Evolutionary conservation across 2,329 filamentous ascomycete species (phyloP).

Genomic region (Claviceps citrina): DNA sequence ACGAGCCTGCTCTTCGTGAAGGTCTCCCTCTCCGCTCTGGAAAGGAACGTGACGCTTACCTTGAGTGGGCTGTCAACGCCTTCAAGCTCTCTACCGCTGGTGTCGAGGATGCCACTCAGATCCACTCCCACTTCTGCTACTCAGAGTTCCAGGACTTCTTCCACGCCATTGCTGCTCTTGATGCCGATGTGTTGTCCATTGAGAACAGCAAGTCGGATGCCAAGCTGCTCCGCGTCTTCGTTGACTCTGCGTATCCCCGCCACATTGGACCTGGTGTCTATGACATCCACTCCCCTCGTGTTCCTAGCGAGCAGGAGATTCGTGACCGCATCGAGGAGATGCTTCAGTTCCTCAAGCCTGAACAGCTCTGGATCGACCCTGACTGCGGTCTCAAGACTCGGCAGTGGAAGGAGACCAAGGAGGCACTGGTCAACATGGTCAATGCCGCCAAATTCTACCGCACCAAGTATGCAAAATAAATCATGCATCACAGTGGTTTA

Average conservation of each 20-base stretch:
- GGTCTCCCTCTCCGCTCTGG: constrained; percentile 92
- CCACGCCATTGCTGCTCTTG: constrained; percentile 95
- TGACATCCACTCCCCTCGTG: constrained; percentile 98
- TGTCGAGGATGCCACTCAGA: constrained; percentile 91
- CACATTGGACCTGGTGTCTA: constrained; percentile 99
- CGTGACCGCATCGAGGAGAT: constrained; percentile 96
- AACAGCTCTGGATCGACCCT: constrained; percentile 99
- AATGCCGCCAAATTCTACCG: constrained; percentile 96
- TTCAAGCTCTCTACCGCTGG: constrained; percentile 93
- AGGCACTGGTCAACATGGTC: constrained; percentile 89
- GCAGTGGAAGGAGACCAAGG: constrained; percentile 98
- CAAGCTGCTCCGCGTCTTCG: constrained; percentile 97
- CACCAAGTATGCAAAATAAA: constrained; percentile 62
- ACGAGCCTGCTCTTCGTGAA: constrained; percentile 97
- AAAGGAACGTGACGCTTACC: constrained; percentile 90
- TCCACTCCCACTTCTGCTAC: constrained; percentile 99
- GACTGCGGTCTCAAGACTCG: constrained; percentile 99
- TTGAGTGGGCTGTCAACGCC: constrained; percentile 91
- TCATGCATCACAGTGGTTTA: constrained; percentile 10
- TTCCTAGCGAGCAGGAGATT: constrained; percentile 95
- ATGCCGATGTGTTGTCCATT: constrained; percentile 95
- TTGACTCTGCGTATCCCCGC: constrained; percentile 90
- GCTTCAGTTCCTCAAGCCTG: constrained; percentile 90
- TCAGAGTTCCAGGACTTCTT: constrained; percentile 99
- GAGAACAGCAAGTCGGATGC: constrained; percentile 99